Evolutionary conservation across 176 grass and related monocot genomes (phyloP), one percentile per base, ranked within the genome.

Genomic region (Cenchrus purpureus): DNA sequence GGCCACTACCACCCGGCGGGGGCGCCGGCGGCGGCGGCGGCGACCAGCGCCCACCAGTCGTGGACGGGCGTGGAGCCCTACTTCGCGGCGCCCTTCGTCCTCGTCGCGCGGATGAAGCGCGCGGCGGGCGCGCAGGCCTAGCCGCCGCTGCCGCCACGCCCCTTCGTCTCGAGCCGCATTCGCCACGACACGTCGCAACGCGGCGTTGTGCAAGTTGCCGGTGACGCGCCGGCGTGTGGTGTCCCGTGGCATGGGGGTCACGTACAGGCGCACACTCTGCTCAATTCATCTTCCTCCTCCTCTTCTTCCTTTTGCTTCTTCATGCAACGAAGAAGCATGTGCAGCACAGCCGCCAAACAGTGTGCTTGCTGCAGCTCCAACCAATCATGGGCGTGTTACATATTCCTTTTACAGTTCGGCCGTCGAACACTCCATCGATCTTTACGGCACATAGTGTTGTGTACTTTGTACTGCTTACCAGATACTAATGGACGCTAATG

Each of bases 1-100:
- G 88, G 76, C 0, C 78, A 73, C 37, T 4, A 40, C 12, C 75
- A 51, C 10, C 10, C 49, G 10, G 49, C 71, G 6, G 53, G 56
- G 10, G 68, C 3, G 16, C 10, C 49, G 10, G 49, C 71, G 6
- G 53, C 49, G 10, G 68, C 3, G 16, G 12, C 63, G 53, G 29
- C 63, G n/a, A 15, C 48, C 61, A 28, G 66, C 46, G 73, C 56
- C 3, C 53, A 77, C 60, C 49, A 19, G 53, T 56, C 91, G 71
- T 83, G 74, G 81, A 19, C 56, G 7, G 79, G 79, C 46, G 53
- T 91, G 0, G 79, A 90, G 76, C 71, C 88, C 22, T 88, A 59
- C 80, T 94, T 88, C 68, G 83, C 85, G 9, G 83, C 88, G 52
- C 92, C 92, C 10, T 94, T 94, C 68, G 44, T 94, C 52, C 77